A percentile compares a stretch with the other conserved stretches of the same genome.
These are phyloP conservation scores for Auricularia sp. DNA, from an alignment of 768 basidiomycete genomes.

Conservation along the genomic window DNA sequence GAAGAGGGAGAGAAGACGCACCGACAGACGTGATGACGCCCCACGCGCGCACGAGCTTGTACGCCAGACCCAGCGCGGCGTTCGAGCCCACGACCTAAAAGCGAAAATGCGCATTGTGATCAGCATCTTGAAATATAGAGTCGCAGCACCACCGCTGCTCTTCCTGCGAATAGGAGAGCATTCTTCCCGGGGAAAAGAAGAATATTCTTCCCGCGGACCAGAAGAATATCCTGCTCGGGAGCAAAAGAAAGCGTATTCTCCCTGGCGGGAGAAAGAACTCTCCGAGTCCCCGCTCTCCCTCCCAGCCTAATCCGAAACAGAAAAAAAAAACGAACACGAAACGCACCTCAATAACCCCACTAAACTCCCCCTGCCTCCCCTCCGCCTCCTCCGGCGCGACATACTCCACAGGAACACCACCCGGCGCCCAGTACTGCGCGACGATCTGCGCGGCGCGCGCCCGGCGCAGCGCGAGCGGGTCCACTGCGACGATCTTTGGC, in stretches of 20 bases:
- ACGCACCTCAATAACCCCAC: slow-evolving; percentile 55
- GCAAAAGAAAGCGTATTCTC: too few species aligned
- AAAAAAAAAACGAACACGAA: not conserved
- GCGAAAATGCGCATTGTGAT: not conserved
- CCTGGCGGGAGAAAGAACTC: too few species aligned
- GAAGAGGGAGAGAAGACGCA: slow-evolving; percentile 32
- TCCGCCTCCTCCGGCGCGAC: slow-evolving; percentile 2
- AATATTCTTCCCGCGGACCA: too few species aligned
- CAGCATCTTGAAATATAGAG: too few species aligned
- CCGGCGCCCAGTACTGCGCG: not conserved
- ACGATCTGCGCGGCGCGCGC: not conserved
- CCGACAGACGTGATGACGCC: slow-evolving; percentile 69
- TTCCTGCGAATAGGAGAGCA: too few species aligned
- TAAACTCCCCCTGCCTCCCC: slow-evolving; percentile 41
- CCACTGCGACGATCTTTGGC: slow-evolving; percentile 47
- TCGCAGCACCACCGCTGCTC: too few species aligned
- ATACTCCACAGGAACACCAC: not conserved
- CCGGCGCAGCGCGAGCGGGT: slow-evolving; percentile 24
- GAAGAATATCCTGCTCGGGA: too few species aligned
- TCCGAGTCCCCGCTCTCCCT: too few species aligned
- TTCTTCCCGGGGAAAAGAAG: too few species aligned
- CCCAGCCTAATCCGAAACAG: not conserved
- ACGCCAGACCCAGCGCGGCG: slow-evolving; percentile 52
- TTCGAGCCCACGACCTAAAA: slow-evolving; percentile 59
- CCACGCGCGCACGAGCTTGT: slow-evolving; percentile 63